These are phyloP conservation scores for Trypanosoma scelopori DNA, from an alignment of 208 protist species.

Conservation along the genomic window DNA sequence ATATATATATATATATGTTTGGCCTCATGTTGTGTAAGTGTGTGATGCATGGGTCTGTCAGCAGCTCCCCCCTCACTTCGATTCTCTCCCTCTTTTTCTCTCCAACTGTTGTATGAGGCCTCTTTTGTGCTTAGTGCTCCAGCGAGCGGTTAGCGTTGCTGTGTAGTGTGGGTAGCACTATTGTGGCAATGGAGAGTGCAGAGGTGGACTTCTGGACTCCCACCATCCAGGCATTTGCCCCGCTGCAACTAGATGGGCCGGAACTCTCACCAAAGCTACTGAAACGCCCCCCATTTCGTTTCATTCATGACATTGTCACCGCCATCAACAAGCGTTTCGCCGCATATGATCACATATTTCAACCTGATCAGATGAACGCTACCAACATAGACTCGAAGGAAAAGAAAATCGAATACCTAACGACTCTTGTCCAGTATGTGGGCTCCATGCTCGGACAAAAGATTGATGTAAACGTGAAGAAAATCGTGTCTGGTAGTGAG, in stretches of 20 bases:
- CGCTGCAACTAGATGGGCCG: conserved; percentile 66
- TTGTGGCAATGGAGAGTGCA: conserved; percentile 11
- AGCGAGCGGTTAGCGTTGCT: background rate
- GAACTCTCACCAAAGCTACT: conserved; percentile 84
- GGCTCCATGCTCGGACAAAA: conserved; percentile 56
- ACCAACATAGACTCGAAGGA: conserved; percentile 78
- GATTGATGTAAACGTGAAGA: conserved; percentile 83
- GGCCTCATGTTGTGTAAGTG: too few species aligned
- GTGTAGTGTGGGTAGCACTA: background rate
- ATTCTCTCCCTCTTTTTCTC: too few species aligned
- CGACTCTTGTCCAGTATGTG: conserved; percentile 70
- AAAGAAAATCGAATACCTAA: conserved; percentile 87
- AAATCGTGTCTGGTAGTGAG: conserved; percentile 87
- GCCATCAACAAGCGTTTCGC: conserved; percentile 70
- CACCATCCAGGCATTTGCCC: conserved; percentile 68
- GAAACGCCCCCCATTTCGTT: conserved; percentile 88
- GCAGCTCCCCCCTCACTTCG: too few species aligned
- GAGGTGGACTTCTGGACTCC: conserved; percentile 75
- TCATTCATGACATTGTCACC: conserved; percentile 88
- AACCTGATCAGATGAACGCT: conserved; percentile 47
- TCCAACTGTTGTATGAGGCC: conserved; percentile 5
- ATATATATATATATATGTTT: too few species aligned
- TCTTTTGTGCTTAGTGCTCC: conserved; percentile 1
- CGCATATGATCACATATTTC: conserved; percentile 74
- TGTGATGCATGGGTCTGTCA: too few species aligned